These are phyloP conservation scores for Pyricularia sp. DNA, from an alignment of 2,329 filamentous ascomycete genomes.

Conservation along the genomic window DNA sequence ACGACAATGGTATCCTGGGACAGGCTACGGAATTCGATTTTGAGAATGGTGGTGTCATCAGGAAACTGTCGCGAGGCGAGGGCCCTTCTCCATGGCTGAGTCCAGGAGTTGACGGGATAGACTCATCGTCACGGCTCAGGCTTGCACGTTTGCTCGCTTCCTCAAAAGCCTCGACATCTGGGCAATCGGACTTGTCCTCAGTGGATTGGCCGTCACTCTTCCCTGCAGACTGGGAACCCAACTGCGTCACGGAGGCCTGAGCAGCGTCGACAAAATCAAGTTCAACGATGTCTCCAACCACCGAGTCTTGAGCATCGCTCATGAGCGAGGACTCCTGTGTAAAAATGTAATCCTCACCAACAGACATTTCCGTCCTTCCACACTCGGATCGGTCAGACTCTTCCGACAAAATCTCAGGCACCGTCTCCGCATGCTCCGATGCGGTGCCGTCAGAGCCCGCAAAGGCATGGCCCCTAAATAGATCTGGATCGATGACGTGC, in stretches of 20 bases:
- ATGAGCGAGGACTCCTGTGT: neutral
- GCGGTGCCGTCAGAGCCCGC: neutral
- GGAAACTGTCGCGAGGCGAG: constrained; percentile 19
- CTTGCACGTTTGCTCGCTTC: neutral
- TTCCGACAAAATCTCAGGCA: neutral
- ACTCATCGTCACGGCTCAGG: constrained; percentile 1
- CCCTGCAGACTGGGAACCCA: neutral
- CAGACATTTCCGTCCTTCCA: neutral
- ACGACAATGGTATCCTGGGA: neutral
- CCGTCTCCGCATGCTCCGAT: neutral
- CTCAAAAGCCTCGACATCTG: neutral
- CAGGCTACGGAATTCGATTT: neutral
- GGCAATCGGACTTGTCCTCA: neutral
- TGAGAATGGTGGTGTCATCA: constrained; percentile 16
- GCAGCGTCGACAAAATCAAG: neutral
- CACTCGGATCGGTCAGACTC: neutral
- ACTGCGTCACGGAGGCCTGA: neutral
- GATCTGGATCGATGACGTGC: neutral
- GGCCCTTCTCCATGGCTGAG: constrained; percentile 19
- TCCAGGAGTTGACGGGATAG: constrained; percentile 19
- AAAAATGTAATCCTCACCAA: neutral
- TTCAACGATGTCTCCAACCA: neutral
- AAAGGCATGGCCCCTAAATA: neutral
- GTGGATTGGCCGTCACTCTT: neutral
- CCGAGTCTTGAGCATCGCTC: neutral